Base-by-base conservation (phyloP, 2,329 filamentous ascomycete genomes). In the Penicillium sp. region DNA sequence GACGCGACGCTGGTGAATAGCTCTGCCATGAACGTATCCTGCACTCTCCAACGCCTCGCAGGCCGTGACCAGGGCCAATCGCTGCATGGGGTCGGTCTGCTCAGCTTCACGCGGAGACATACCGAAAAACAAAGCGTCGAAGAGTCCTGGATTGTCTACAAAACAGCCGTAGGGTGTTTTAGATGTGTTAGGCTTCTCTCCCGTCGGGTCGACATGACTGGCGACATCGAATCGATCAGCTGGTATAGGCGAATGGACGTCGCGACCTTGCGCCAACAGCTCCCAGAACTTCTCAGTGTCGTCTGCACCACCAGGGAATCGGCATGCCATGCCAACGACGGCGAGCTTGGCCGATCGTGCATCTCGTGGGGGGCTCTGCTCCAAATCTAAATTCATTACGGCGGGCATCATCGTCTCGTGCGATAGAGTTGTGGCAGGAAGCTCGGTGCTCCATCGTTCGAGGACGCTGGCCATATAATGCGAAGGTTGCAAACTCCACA, bases 31-130 rank as follows among this genome's bases (percentile, higher is more conserved):
- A 16, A 89, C 84, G 65, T 88, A 88, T 1, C 88, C 88, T 33
- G 86, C 85, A 84, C 88, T 88, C 69, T 92, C 88, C 42, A 91
- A 76, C 1, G 88, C 88, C 67, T 91, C 88, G 65, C 90, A 91
- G 1, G 87, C 87, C 3, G 87, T 90, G 12, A 84, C 82, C 26
- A 92, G 74, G 4, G 87, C 86, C 62, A 91, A 78, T 64, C 88
- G 81, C 67, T 90, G 88, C 84, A 89, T 89, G 0, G 88, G 88
- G 69, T 91, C 88, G 1, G 87, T 90, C 68, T 90, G 87, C 54
- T 83, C 82, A 35, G 88, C 89, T 71, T 91, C 88, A 63, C 87
- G 83, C 9, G 88, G 87, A 23, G 87, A 90, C 59, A 75, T 69
- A 49, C 72, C 67, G 63, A 75, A 75, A 60, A 75, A 74, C 0